Base-by-base conservation (phyloP, 106 monocot species). In the Triglochin maritima region DNA sequence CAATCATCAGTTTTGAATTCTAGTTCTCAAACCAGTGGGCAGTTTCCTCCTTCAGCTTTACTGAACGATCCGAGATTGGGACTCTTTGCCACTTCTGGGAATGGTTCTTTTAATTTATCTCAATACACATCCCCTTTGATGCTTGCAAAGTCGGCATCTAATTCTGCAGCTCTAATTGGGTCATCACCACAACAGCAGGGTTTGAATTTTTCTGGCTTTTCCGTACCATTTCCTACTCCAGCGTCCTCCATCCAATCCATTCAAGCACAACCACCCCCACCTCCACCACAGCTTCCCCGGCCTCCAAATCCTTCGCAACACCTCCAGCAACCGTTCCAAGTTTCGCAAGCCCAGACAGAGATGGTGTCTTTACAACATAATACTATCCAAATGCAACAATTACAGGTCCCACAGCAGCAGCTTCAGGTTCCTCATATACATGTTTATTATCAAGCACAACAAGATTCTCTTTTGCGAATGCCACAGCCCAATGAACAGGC, bases 361-460 rank as follows among this genome's bases (percentile, higher is more conserved):
- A 57, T 64, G 13, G 66, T 82, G 46, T 75, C 87, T 13, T 64
- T 83, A 43, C 77, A 82, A 47, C 80, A 76, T 16, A 78, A 60
- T 48, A n/a, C 82, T 69, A 50, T 87, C 65, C 90, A 81, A 70
- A 55, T 85, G 66, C 84, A 88, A 17, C 76, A 77, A 9, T 69
- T 90, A 9, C 88, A 84, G 73, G 77, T 80, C 55, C 83, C 65
- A 5, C 83, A 83, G 60, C 83, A 83, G 60, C 85, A 88, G 64
- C 59, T 86, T 7, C 90, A 82, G 43, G 60, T 86, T 68, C 88
- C 93, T 41, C 89, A 84, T 42, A 42, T 94, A 41, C 90, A 84
- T 62, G 60, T 89, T 54, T 86, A 82, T 73, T 84, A 86, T 74
- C 86, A 86, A 50, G 43, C 74, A 47, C 84, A 79, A 12, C 88